Percentiles rank a stretch among this genome's conserved stretches.
Evolutionary conservation across 176 grass and related monocot genomes (phyloP).

Genomic region (Cenchrus americanus): DNA sequence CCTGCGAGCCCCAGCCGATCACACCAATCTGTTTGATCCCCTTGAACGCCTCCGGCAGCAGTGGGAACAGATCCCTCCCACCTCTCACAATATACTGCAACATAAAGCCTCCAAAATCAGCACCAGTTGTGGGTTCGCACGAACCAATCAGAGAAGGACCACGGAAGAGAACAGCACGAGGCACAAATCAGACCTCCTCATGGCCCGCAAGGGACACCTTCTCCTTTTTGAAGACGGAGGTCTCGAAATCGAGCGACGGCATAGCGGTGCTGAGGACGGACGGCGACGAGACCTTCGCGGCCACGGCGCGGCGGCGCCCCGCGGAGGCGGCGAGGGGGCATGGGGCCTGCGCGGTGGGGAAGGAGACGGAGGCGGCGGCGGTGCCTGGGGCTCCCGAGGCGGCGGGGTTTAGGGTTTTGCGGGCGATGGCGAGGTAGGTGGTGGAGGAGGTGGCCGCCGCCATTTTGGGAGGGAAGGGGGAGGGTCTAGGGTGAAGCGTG

Average conservation of each 20-base stretch:
- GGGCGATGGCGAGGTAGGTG: slow-evolving; percentile 23
- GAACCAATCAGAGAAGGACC: neutral
- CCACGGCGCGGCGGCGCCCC: slow-evolving; percentile 29
- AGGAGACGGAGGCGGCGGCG: slow-evolving; percentile 32
- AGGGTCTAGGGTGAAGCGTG: slow-evolving; percentile 8
- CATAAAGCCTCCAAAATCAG: neutral
- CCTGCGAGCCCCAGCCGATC: slow-evolving; percentile 81
- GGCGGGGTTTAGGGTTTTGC: slow-evolving; percentile 50
- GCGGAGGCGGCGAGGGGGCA: slow-evolving; percentile 39
- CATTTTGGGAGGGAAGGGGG: slow-evolving; percentile 39
- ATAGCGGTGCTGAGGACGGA: slow-evolving; percentile 43
- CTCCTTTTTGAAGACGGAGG: slow-evolving; percentile 79
- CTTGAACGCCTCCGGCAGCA: slow-evolving; percentile 77
- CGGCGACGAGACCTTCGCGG: slow-evolving; percentile 45
- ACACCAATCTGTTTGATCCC: slow-evolving; percentile 83
- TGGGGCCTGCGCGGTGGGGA: slow-evolving; percentile 30
- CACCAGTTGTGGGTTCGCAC: neutral
- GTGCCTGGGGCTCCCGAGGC: slow-evolving; percentile 43
- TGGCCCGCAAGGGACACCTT: slow-evolving; percentile 71
- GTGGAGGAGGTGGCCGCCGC: slow-evolving; percentile 57
- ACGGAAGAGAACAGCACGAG: neutral
- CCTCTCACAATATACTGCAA: slow-evolving; percentile 76
- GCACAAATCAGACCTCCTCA: slow-evolving; percentile 55
- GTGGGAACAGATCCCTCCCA: slow-evolving; percentile 71
- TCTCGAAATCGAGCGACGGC: slow-evolving; percentile 73